Evolutionary conservation across 176 grass and related monocot genomes (phyloP).

Genomic region (Hsuehochloa calcarea): DNA sequence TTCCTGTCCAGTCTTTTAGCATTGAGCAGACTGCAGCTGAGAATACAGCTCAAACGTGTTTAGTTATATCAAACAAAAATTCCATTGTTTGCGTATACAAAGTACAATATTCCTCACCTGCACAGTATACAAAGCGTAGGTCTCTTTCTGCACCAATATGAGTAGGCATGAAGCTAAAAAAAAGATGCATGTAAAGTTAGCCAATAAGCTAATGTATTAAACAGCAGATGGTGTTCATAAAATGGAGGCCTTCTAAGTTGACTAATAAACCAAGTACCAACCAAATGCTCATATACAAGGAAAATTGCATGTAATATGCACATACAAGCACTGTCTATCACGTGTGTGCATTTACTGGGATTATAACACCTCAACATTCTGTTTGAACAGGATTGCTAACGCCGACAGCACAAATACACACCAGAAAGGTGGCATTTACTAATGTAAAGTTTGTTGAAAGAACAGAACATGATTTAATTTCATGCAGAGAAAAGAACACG

Average conservation of each 20-base stretch:
- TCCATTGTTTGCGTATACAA: conserved; percentile 10
- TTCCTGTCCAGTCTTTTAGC: conserved; percentile 84
- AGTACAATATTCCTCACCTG: conserved; percentile 55
- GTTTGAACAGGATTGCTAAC: not conserved
- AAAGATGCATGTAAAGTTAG: conserved; percentile 20
- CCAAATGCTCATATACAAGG: conserved; percentile 6
- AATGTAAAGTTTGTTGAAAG: conserved; percentile 4
- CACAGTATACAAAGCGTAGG: conserved; percentile 94
- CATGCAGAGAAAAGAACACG: not conserved
- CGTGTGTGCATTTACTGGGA: not conserved
- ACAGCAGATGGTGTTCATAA: not conserved
- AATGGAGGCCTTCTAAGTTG: conserved; percentile 5
- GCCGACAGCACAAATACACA: not conserved
- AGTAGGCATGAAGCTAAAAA: conserved; percentile 87
- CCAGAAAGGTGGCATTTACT: not conserved
- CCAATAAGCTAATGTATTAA: conserved; percentile 22
- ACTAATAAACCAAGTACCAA: not conserved
- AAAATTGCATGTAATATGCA: not conserved
- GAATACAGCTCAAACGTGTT: conserved; percentile 23
- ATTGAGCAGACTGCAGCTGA: conserved; percentile 90
- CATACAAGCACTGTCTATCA: not conserved
- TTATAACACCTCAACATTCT: conserved; percentile 23
- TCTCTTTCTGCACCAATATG: conserved; percentile 86
- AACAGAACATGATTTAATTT: not conserved
- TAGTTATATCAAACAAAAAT: not conserved